These are phyloP conservation scores for Houttuynia cordata DNA, from an alignment of 164 flowering plant genomes.

Conservation along the genomic window DNA sequence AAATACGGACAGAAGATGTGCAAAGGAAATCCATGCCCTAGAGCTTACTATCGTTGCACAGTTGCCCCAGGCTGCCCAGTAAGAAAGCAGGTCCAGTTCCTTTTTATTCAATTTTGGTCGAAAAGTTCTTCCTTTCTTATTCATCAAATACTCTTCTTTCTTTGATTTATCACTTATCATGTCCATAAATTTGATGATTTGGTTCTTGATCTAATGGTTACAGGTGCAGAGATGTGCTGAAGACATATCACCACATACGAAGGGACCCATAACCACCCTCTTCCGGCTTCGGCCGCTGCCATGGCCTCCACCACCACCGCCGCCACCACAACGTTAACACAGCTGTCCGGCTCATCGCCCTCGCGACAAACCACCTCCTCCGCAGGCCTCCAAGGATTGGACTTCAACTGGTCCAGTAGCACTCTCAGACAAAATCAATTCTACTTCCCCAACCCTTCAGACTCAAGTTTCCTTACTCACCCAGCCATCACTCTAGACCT, in stretches of 20 bases:
- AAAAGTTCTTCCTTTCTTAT: neutral
- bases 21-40: slow-evolving; percentile 94
- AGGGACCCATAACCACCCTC: slow-evolving; percentile 90
- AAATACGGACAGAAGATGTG: slow-evolving; percentile 94
- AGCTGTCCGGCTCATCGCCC: slow-evolving; percentile 50
- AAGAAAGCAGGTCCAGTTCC: slow-evolving; percentile 75
- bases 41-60: slow-evolving; percentile 94
- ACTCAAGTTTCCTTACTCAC: slow-evolving; percentile 37
- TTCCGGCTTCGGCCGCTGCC: slow-evolving; percentile 73
- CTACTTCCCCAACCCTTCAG: slow-evolving; percentile 43
- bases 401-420: slow-evolving; percentile 38
- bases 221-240: slow-evolving; percentile 94
- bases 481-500: slow-evolving; percentile 97
- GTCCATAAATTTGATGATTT: neutral
- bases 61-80: slow-evolving; percentile 85
- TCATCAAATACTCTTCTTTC: neutral
- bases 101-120: too few relatives aligned
- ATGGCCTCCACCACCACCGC: slow-evolving; percentile 99
- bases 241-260: slow-evolving; percentile 91
- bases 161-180: neutral
- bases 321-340: slow-evolving; percentile 71
- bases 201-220: neutral
- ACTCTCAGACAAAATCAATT: slow-evolving; percentile 39
- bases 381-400: slow-evolving; percentile 38
- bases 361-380: slow-evolving; percentile 18